Evolutionary conservation across 805 yeast genomes (phyloP).

Genomic region (Priceomyces medius): DNA sequence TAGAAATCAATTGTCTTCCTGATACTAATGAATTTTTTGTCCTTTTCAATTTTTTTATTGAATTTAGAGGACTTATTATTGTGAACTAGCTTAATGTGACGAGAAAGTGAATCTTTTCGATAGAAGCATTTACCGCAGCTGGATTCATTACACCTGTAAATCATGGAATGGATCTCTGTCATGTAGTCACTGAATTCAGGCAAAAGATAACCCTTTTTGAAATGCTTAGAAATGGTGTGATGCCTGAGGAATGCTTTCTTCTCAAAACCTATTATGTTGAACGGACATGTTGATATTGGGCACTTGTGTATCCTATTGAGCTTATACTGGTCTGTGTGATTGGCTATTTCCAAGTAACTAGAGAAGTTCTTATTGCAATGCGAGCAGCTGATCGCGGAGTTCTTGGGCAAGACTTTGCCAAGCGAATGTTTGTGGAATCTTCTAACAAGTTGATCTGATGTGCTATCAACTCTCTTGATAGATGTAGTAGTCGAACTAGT

Average conservation of each 20-base stretch:
- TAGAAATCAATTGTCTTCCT: constrained; percentile 1
- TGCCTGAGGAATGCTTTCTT: constrained; percentile 29
- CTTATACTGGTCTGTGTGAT: constrained; percentile 20
- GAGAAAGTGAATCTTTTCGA: constrained; percentile 51
- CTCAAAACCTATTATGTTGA: constrained; percentile 27
- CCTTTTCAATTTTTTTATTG: constrained; percentile 9
- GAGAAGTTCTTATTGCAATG: constrained; percentile 8
- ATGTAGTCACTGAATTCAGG: constrained; percentile 5
- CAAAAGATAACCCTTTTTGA: constrained; percentile 16
- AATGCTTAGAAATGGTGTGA: constrained; percentile 27
- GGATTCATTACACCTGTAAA: constrained; percentile 17
- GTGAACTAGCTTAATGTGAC: constrained; percentile 56
- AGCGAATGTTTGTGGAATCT: constrained; percentile 4
- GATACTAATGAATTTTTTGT: constrained; percentile 2
- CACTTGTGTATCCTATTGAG: constrained; percentile 20
- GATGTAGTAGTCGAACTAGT: not conserved
- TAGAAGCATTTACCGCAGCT: constrained; percentile 49
- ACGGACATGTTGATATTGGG: constrained; percentile 30
- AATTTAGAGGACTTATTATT: constrained; percentile 21
- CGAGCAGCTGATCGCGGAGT: constrained; percentile 5
- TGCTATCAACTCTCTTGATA: constrained; percentile 1
- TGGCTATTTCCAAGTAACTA: constrained; percentile 13
- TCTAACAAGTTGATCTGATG: constrained; percentile 5
- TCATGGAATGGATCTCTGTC: constrained; percentile 6
- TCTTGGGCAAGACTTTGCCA: not conserved